Evolutionary conservation across 306 rosid genomes (phyloP).

Genomic region (Trifolium subterraneum): DNA sequence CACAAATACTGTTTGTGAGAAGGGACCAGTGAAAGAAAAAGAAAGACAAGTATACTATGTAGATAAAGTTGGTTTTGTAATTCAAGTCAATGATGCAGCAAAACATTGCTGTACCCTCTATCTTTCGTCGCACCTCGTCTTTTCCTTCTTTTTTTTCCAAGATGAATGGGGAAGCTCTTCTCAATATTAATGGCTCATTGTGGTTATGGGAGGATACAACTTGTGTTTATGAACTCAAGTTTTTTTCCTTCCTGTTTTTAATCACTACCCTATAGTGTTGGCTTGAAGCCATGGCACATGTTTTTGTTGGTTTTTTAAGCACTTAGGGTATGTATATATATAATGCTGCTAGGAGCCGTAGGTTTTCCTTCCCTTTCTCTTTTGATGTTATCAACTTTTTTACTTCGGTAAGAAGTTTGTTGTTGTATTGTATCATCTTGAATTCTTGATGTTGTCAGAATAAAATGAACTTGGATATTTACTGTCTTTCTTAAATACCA

Average conservation of each 20-base stretch:
- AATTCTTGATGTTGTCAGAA: conserved; percentile 28
- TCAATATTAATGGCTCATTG: conserved; percentile 46
- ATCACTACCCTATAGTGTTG: conserved; percentile 52
- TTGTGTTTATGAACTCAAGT: conserved; percentile 49
- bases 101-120: not conserved
- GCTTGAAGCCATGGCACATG: conserved; percentile 41
- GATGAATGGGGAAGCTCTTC: conserved; percentile 54
- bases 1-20: conserved; percentile 50
- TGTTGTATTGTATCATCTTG: conserved; percentile 34
- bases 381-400: conserved; percentile 37
- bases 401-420: conserved; percentile 50
- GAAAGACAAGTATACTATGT: conserved; percentile 25
- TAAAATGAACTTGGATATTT: conserved; percentile 13
- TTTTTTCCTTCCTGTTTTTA: conserved; percentile 63
- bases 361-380: conserved; percentile 47
- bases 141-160: conserved; percentile 37
- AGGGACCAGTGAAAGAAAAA: conserved; percentile 55
- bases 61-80: conserved; percentile 29
- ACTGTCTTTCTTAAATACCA: no score
- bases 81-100: conserved; percentile 12
- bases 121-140: not conserved
- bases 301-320: conserved; percentile 59
- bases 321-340: conserved; percentile 37
- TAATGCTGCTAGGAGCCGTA: conserved; percentile 50
- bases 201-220: conserved; percentile 58